Conservation (phyloP, 2,329 filamentous ascomycete genomes). For the Cryphonectria carpinicola region DNA sequence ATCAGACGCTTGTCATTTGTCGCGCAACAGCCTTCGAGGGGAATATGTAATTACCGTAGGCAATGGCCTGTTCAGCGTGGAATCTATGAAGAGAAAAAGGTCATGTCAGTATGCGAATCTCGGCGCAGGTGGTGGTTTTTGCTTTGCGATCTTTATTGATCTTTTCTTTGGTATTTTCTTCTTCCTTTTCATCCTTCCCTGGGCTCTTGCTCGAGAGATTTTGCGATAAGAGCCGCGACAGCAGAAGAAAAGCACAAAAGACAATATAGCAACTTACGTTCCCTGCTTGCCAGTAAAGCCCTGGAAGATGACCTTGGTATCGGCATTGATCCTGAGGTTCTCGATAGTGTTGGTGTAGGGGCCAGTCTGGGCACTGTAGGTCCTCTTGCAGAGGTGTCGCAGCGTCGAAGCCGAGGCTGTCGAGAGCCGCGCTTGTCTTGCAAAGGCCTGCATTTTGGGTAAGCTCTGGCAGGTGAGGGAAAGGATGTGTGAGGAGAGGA, state of each 20-base stretch:
- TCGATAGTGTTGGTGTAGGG: constrained; percentile 74
- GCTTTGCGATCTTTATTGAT: background rate
- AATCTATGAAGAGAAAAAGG: constrained; percentile 63
- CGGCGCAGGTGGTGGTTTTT: background rate
- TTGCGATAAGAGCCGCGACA: background rate
- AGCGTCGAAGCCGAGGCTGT: constrained; percentile 70
- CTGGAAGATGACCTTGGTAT: constrained; percentile 96
- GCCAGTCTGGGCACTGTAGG: constrained; percentile 73
- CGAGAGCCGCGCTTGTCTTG: constrained; percentile 71
- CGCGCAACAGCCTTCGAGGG: constrained; percentile 8
- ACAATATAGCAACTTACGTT: constrained; percentile 68
- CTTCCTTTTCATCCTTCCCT: background rate
- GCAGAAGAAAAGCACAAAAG: constrained; percentile 20
- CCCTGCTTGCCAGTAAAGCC: constrained; percentile 97
- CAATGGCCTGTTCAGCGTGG: constrained; percentile 96
- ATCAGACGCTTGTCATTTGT: constrained; percentile 21
- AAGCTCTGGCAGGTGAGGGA: constrained; percentile 21
- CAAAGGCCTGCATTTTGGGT: constrained; percentile 82
- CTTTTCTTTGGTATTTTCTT: constrained; percentile 1
- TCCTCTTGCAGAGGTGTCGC: constrained; percentile 67
- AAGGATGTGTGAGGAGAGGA: background rate
- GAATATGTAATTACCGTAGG: constrained; percentile 74
- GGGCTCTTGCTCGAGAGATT: background rate
- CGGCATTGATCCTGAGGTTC: constrained; percentile 89
- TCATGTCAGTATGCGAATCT: constrained; percentile 37